Conservation (phyloP, 2,329 filamentous ascomycete genomes). For the Juglanconis sp. region DNA sequence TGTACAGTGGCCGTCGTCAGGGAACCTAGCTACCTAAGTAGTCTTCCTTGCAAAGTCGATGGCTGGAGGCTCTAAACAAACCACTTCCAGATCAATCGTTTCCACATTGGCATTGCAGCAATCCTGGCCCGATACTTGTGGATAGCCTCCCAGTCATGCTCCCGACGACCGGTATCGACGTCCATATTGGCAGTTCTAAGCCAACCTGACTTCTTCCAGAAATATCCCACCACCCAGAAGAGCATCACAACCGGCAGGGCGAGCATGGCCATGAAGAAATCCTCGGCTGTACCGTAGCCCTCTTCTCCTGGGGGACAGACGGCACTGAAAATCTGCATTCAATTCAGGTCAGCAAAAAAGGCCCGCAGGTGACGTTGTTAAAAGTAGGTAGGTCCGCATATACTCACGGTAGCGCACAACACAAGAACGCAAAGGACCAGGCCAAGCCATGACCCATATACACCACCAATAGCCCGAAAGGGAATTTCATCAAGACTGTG, state of each 20-base stretch:
- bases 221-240: conserved; percentile 54
- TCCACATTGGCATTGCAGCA: conserved; percentile 46
- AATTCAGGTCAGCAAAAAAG: neutral
- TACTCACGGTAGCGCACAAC: conserved; percentile 46
- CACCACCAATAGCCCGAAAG: conserved; percentile 59
- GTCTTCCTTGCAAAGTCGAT: no score
- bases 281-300: conserved; percentile 34
- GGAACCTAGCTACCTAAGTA: no score
- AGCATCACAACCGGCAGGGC: conserved; percentile 51
- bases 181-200: conserved; percentile 59
- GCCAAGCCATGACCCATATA: conserved; percentile 63
- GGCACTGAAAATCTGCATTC: conserved; percentile 38
- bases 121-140: conserved; percentile 44
- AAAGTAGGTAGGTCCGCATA: no score
- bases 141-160: conserved; percentile 60
- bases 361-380: no score
- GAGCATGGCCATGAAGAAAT: conserved; percentile 54
- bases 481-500: conserved; percentile 65
- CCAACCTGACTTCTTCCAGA: conserved; percentile 63
- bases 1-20: no score
- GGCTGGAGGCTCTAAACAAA: conserved; percentile 23
- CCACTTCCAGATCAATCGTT: conserved; percentile 27
- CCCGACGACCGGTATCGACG: conserved; percentile 61
- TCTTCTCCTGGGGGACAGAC: conserved; percentile 28
- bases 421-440: conserved; percentile 55